phyloP scores from a whole-genome alignment of 768 basidiomycete genomes.

The Steccherinum ochraceum region DNA sequence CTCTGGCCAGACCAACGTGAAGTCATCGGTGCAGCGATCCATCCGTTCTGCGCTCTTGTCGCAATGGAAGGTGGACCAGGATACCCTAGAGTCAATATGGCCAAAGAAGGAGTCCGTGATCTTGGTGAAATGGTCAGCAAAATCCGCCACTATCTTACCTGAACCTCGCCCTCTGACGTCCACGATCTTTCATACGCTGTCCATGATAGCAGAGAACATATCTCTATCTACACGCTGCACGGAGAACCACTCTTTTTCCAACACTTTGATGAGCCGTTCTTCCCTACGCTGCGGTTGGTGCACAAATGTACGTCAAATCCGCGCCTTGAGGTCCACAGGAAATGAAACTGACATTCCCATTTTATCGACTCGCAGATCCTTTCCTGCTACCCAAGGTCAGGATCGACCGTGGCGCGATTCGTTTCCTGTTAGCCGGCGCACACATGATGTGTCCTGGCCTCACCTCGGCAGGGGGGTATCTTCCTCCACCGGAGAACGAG shows the following conservation, averaged over 20 bases:
- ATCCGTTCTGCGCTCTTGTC: constrained; percentile 76
- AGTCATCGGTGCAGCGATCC: constrained; percentile 87
- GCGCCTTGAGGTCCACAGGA: background rate
- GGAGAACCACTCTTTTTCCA: constrained; percentile 91
- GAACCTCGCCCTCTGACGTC: background rate
- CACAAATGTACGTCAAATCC: constrained; percentile 70
- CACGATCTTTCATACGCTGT: background rate
- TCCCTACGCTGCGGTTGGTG: constrained; percentile 81
- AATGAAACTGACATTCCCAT: background rate
- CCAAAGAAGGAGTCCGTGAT: constrained; percentile 96
- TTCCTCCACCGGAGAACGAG: constrained; percentile 67
- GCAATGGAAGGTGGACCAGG: constrained; percentile 78
- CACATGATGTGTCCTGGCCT: constrained; percentile 98
- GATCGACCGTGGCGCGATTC: constrained; percentile 95
- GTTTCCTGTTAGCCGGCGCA: constrained; percentile 89
- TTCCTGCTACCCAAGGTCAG: constrained; percentile 82
- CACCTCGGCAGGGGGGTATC: constrained; percentile 84
- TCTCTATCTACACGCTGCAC: constrained; percentile 88
- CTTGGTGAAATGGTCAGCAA: constrained; percentile 86
- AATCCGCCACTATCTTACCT: constrained; percentile 11
- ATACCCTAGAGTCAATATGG: constrained; percentile 88
- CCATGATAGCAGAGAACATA: constrained; percentile 79
- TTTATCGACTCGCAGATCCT: constrained; percentile 56
- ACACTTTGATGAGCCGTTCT: constrained; percentile 90
- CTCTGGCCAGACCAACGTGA: constrained; percentile 84